phyloP scores from a whole-genome alignment of 2,329 filamentous ascomycete genomes.

The Amphichorda felina region DNA sequence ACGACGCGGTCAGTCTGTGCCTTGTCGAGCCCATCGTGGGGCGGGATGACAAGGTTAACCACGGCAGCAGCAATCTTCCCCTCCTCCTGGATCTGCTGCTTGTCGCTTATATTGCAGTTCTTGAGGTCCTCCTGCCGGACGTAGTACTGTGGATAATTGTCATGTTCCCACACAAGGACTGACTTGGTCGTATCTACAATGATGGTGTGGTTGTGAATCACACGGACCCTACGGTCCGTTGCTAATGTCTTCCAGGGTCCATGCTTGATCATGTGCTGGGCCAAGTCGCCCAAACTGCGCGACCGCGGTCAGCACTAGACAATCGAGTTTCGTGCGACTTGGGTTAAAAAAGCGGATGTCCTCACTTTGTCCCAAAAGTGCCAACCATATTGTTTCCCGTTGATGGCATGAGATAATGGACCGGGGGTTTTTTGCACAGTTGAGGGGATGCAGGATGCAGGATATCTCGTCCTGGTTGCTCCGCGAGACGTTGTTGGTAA shows the following conservation, averaged over 20 bases:
- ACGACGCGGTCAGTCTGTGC: slow-evolving; percentile 19
- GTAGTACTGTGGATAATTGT: slow-evolving; percentile 34
- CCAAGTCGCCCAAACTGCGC: slow-evolving; percentile 16
- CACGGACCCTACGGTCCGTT: slow-evolving; percentile 18
- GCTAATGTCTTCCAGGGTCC: slow-evolving; percentile 8
- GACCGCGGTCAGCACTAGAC: background rate
- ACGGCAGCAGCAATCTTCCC: slow-evolving; percentile 14
- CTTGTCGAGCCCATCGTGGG: slow-evolving; percentile 10
- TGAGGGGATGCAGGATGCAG: too few species aligned
- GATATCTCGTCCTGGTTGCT: too few species aligned
- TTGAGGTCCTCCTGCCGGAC: slow-evolving; percentile 18
- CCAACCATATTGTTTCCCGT: too few species aligned
- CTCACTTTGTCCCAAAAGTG: slow-evolving; percentile 1
- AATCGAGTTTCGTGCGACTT: background rate
- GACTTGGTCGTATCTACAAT: slow-evolving; percentile 25
- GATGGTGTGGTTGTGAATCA: slow-evolving; percentile 17
- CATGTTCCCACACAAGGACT: slow-evolving; percentile 31
- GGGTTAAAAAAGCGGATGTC: background rate
- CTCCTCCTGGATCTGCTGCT: slow-evolving; percentile 11
- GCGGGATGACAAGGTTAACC: slow-evolving; percentile 16
- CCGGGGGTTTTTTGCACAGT: too few species aligned
- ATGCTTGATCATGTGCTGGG: slow-evolving; percentile 10
- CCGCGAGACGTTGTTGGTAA: too few species aligned
- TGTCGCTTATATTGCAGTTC: slow-evolving; percentile 15
- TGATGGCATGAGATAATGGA: too few species aligned